These are phyloP conservation scores for Colletotrichum agaves DNA, from an alignment of 2,329 filamentous ascomycete genomes.

Conservation along the genomic window DNA sequence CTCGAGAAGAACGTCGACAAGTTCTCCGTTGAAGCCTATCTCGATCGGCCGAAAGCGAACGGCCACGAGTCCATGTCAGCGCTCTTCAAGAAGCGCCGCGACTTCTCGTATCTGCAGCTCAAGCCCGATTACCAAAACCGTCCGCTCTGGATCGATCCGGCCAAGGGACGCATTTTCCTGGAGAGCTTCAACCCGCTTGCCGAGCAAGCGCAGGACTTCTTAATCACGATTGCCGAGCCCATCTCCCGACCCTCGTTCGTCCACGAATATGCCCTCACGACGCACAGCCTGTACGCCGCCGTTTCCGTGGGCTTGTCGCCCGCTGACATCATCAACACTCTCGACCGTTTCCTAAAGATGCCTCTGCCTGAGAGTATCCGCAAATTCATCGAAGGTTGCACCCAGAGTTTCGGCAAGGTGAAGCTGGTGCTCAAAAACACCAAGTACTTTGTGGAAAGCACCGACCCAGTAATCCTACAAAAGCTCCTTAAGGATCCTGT, in stretches of 20 bases:
- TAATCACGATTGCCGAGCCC: conserved; percentile 96
- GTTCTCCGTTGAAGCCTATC: conserved; percentile 65
- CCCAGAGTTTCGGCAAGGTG: conserved; percentile 93
- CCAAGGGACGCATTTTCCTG: conserved; percentile 86
- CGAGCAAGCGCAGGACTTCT: conserved; percentile 88
- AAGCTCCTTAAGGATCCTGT: conserved; percentile 85
- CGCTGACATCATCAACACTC: conserved; percentile 87
- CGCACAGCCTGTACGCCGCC: conserved; percentile 93
- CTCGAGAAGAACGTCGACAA: conserved; percentile 69
- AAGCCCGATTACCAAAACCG: conserved; percentile 91
- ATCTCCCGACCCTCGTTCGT: conserved; percentile 89
- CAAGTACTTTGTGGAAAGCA: conserved; percentile 92
- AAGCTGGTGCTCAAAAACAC: conserved; percentile 96
- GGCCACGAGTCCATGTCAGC: conserved; percentile 24
- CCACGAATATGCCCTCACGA: conserved; percentile 92
- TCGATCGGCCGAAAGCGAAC: conserved; percentile 33
- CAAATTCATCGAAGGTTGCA: conserved; percentile 81
- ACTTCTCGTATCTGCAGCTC: conserved; percentile 84
- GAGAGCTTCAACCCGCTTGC: conserved; percentile 94
- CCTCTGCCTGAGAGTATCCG: conserved; percentile 84
- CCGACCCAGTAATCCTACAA: conserved; percentile 87
- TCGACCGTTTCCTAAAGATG: conserved; percentile 91
- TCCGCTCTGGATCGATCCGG: conserved; percentile 92
- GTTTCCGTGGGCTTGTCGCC: conserved; percentile 93
- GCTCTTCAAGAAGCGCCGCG: conserved; percentile 58